phyloP scores from a whole-genome alignment of 805 yeast species.

The Candida coquimbonensis region DNA sequence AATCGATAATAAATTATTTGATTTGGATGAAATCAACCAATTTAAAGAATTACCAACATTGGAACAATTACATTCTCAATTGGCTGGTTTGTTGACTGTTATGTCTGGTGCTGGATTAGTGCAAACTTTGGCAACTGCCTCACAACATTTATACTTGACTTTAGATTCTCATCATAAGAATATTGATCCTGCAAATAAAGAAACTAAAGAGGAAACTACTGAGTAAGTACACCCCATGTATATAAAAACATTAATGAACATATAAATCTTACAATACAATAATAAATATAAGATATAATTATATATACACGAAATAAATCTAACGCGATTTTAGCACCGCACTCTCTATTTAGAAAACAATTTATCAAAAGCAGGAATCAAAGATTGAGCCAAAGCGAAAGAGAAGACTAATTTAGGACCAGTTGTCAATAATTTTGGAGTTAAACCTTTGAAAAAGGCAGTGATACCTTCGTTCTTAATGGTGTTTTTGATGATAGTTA shows the following conservation, averaged over 20 bases:
- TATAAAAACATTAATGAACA: neutral
- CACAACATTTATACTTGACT: slow-evolving; percentile 65
- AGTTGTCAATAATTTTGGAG: slow-evolving; percentile 93
- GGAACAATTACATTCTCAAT: slow-evolving; percentile 68
- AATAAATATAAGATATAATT: neutral
- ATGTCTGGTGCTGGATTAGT: slow-evolving; percentile 88
- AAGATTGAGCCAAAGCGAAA: slow-evolving; percentile 94
- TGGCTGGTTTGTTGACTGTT: slow-evolving; percentile 76
- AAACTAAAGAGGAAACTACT: neutral
- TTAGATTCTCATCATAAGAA: slow-evolving; percentile 56
- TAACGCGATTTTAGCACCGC: neutral
- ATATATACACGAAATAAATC: slow-evolving; percentile 5
- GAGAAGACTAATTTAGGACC: slow-evolving; percentile 98
- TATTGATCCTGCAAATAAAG: slow-evolving; percentile 21
- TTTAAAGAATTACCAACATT: slow-evolving; percentile 72
- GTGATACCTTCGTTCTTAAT: slow-evolving; percentile 77
- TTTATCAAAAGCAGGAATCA: slow-evolving; percentile 93
- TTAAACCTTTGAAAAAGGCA: slow-evolving; percentile 84
- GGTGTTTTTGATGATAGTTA: slow-evolving; percentile 90
- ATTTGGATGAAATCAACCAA: slow-evolving; percentile 42
- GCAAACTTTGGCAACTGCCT: slow-evolving; percentile 66
- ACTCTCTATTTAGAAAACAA: slow-evolving; percentile 30
- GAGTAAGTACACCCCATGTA: neutral
- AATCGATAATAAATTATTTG: slow-evolving; percentile 54
- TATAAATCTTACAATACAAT: neutral